A percentile compares a stretch with the other conserved stretches of the same genome.
These are phyloP conservation scores for Leccinum subrobustum DNA, from an alignment of 1,284 basidiomycete genomes.

Conservation along the genomic window DNA sequence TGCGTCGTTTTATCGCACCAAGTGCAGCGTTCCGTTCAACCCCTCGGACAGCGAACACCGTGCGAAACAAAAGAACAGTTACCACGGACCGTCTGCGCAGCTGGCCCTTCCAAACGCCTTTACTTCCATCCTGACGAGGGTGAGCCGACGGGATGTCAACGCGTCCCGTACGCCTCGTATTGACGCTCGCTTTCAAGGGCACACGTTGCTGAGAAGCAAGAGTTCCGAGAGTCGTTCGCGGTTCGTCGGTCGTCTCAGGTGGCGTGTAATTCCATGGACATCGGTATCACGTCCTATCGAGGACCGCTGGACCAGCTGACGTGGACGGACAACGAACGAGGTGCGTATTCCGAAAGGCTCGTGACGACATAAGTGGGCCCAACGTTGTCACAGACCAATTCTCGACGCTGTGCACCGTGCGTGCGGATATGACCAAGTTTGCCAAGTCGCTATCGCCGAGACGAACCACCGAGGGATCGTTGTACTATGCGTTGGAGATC, in stretches of 20 bases:
- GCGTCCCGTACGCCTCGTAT: not conserved
- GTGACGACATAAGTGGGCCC: not conserved
- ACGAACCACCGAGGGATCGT: constrained; percentile 15
- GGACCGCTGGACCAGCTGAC: too few species aligned
- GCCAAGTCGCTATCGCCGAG: constrained; percentile 20
- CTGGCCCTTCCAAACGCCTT: constrained; percentile 29
- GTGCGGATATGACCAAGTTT: constrained; percentile 36
- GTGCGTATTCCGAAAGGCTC: too few species aligned
- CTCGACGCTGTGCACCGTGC: constrained; percentile 38
- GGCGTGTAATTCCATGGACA: too few species aligned
- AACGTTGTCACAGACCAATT: constrained; percentile 35
- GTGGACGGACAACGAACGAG: too few species aligned
- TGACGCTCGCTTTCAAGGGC: constrained; percentile 25
- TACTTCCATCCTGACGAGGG: constrained; percentile 32
- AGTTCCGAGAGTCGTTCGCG: too few species aligned
- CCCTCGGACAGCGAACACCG: constrained; percentile 36
- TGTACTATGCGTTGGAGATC: constrained; percentile 37
- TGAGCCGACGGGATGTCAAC: constrained; percentile 9
- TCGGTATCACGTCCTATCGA: too few species aligned
- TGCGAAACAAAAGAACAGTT: constrained; percentile 23
- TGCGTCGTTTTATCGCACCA: constrained; percentile 24
- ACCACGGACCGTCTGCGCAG: constrained; percentile 24
- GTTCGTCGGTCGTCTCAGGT: too few species aligned
- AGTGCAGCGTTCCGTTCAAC: constrained; percentile 32
- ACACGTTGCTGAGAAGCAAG: constrained; percentile 21